A percentile compares a stretch with the other conserved stretches of the same genome.
phyloP scores from a whole-genome alignment of 257 asterid species.

The Salvia miltiorrhiza region DNA sequence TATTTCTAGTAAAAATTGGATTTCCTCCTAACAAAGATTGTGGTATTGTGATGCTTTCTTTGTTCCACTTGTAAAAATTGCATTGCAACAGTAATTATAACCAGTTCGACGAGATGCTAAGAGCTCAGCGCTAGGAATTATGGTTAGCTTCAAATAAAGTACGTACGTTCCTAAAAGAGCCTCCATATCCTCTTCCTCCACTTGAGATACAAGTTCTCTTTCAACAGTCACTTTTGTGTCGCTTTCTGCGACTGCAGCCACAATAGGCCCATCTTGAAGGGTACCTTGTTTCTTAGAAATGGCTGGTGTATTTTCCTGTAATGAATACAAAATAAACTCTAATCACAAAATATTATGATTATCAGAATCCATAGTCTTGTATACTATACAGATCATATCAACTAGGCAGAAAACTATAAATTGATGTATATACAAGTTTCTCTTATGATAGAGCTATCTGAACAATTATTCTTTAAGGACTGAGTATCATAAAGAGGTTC shows the following conservation, averaged over 20 bases:
- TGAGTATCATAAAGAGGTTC: constrained; percentile 11
- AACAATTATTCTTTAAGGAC: background rate
- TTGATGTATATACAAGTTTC: constrained; percentile 8
- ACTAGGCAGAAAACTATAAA: background rate
- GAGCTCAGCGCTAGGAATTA: constrained; percentile 15
- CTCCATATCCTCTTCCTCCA: constrained; percentile 99
- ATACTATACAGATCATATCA: background rate
- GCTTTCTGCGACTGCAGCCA: constrained; percentile 42
- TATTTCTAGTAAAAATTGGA: constrained; percentile 4
- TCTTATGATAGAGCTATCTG: background rate
- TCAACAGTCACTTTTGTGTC: constrained; percentile 92
- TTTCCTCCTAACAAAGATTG: background rate
- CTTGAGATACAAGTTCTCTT: constrained; percentile 94
- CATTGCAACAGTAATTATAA: constrained; percentile 4
- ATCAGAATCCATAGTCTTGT: background rate
- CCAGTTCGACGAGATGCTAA: background rate
- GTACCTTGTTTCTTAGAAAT: constrained; percentile 50
- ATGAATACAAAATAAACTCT: constrained; percentile 13
- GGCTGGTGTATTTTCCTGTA: constrained; percentile 73
- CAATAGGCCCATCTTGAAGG: constrained; percentile 59
- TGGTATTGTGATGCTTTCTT: background rate
- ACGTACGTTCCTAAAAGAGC: constrained; percentile 98
- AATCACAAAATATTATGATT: background rate
- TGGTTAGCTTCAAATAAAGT: constrained; percentile 20
- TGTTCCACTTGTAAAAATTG: background rate